Evolutionary conservation across 2,329 filamentous ascomycete genomes (phyloP), one percentile per base, ranked within the genome.

Genomic region (Fusarium staphyleae): DNA sequence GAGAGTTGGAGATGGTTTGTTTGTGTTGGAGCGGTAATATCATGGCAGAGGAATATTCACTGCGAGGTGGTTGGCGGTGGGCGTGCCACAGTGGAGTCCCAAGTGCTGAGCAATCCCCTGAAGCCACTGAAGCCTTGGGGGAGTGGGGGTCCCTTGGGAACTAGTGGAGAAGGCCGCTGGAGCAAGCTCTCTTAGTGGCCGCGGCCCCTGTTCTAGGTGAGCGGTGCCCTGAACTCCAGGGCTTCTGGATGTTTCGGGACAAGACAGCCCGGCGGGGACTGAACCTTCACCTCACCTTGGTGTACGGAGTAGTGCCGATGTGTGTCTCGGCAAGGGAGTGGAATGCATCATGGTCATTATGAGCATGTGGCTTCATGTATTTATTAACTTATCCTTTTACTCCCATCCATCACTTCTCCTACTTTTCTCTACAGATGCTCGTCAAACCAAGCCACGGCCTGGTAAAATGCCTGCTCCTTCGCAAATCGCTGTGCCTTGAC

Each of bases 391-490:
- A n/a, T n/a, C n/a, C n/a, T n/a, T n/a, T 40, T 28, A 5, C 8
- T 24, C 22, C 9, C 7, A 4, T 24, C 22, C 7, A 24, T 24
- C 22, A 8, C 22, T 14, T 34, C n/a, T 22, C 8, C 32, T 15
- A 9, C 1, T n/a, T 2, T 7, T 6, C 8, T 55, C 19, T 43
- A 58, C 16, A 74, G 53, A 44, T 69, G 76, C 13, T 86, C 78
- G 48, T 88, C 82, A 67, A 93, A 92, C 88, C 89, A 95, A 52
- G 79, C 74, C 45, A 91, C 81, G 19, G 89, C 89, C 78, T 93
- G 90, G 61, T 81, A 74, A 71, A 93, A 93, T 1, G 90, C 89
- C 70, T 86, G 81, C 75, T 93, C 88, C 79, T 93, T 93, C 26
- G 86, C 88, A 69, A 85, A 93, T 72, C 81, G 85, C 67, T 83